A percentile compares a stretch with the other conserved stretches of the same genome.
Conservation (phyloP, 2,329 filamentous ascomycete genomes). For the Claviceps lovelessii region DNA sequence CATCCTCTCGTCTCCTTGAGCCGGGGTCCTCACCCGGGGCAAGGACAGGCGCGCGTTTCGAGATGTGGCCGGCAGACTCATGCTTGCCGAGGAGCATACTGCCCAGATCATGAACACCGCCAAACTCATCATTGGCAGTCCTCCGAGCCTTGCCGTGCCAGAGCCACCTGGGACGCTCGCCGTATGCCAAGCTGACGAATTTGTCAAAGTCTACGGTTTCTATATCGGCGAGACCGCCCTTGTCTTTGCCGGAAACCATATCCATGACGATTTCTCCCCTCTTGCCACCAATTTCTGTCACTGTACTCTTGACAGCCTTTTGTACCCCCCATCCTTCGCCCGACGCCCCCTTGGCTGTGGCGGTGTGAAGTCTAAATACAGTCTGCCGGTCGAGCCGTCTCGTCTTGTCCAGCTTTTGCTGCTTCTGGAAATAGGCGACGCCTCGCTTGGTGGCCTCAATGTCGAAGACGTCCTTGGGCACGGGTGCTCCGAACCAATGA, state of each 20-base stretch:
- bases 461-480: constrained; percentile 86
- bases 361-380: constrained; percentile 61
- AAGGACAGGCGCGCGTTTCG: constrained; percentile 36
- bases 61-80: constrained; percentile 21
- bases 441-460: constrained; percentile 67
- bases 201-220: constrained; percentile 82
- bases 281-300: constrained; percentile 86
- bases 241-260: constrained; percentile 78
- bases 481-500: constrained; percentile 68
- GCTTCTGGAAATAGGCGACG: constrained; percentile 79
- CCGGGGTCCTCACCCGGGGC: constrained; percentile 39
- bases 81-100: constrained; percentile 42
- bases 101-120: constrained; percentile 30
- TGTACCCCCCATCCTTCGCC: constrained; percentile 88
- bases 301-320: constrained; percentile 85
- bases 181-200: constrained; percentile 64
- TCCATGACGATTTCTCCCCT: constrained; percentile 89
- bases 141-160: constrained; percentile 85
- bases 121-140: constrained; percentile 28
- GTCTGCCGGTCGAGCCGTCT: constrained; percentile 73
- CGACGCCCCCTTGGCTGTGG: constrained; percentile 79
- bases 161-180: constrained; percentile 80
- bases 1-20: constrained; percentile 30
- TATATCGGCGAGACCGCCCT: constrained; percentile 79
- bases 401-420: constrained; percentile 64